phyloP scores from a whole-genome alignment of 2,329 filamentous ascomycete genomes.

The Trichoderma guizhouense region DNA sequence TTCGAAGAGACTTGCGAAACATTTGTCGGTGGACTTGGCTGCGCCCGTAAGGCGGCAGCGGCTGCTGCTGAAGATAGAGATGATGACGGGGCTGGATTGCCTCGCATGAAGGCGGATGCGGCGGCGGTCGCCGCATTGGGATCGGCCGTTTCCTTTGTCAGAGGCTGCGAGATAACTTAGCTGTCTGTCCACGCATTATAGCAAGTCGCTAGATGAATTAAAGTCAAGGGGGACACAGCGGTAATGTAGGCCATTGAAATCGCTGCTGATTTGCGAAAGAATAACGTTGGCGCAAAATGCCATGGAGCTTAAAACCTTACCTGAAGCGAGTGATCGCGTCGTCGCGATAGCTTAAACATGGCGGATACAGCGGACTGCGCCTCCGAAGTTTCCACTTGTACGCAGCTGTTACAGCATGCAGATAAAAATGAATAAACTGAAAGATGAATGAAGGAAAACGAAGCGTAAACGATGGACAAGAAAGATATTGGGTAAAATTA shows the following conservation, averaged over 20 bases:
- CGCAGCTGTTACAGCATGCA: not conserved
- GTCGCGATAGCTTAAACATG: constrained; percentile 53
- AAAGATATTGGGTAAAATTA: not conserved
- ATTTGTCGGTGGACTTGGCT: constrained; percentile 72
- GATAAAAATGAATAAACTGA: not conserved
- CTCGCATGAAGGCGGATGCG: constrained; percentile 73
- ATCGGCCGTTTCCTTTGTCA: constrained; percentile 62
- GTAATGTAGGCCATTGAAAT: not conserved
- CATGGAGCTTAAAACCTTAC: constrained; percentile 31
- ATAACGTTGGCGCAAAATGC: not conserved
- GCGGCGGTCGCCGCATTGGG: constrained; percentile 77
- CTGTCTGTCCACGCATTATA: not conserved
- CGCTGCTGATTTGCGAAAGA: not conserved
- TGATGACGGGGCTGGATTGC: constrained; percentile 59
- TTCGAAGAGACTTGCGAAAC: constrained; percentile 85
- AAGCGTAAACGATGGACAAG: not conserved
- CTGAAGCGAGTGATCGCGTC: constrained; percentile 46
- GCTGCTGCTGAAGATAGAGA: constrained; percentile 77
- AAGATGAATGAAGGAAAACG: not conserved
- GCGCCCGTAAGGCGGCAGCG: constrained; percentile 75
- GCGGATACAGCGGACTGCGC: constrained; percentile 12
- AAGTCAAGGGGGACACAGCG: no score
- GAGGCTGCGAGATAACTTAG: constrained; percentile 45
- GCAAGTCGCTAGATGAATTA: no score
- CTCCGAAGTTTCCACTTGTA: not conserved